Evolutionary conservation across 2,329 filamentous ascomycete species (phyloP), one percentile per base, ranked within the genome.

Genomic region (Alternaria ventricosa): DNA sequence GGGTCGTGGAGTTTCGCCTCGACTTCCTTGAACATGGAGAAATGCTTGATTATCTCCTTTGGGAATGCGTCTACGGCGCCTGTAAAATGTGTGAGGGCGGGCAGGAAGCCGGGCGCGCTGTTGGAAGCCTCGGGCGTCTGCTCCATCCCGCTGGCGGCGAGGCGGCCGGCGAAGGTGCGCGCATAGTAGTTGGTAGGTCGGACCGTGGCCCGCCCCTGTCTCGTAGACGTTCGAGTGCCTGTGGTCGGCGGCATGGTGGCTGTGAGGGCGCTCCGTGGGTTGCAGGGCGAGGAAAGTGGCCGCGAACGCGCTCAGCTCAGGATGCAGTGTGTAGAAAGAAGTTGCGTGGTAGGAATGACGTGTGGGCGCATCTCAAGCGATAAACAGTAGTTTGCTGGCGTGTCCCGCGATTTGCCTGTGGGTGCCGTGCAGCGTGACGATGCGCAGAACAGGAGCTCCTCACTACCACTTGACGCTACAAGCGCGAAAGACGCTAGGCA

Each of bases 1-100:
- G 96, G 92, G 25, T 89, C 90, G 81, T 94, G 96, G 68, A 97
- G 92, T 83, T 99, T 99, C 67, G 95, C 95, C 83, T 99, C 96
- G 51, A 98, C 96, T 82, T 99, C 96, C 80, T 97, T 97, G 71
- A 99, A 86, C 60, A 98, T 87, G 33, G 95, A 97, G 73, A 97
- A 97, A 80, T 99, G 95, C 77, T 94, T 90, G 72, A 97, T 93
- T 55, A 97, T 92, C 82, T 99, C 96, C 79, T 94, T 94, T 5
- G 96, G 96, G 25, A 99, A 88, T 43, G 95, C 94, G 55, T 93
- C 90, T 77, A 98, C 93, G 67, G 94, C 90, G 80, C 98, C 94
- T 67, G 95, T 92, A 79, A 99, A 98, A 78, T 89, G 89, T 44
- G 87, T 87, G 67, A 91, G 86, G 23, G 88, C 89, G 63, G 89